phyloP scores from a whole-genome alignment of 345 rosid species.

The Arabidopsis thaliana region TAIR10.1 NC_003070.9:4937501-4938000 shows the following conservation, averaged over 20 bases:
- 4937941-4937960: conserved; percentile 2
- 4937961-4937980: too few relatives aligned
- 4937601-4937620: too few relatives aligned
- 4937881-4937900: conserved; percentile 40
- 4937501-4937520: too few relatives aligned
- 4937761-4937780: conserved; percentile 3
- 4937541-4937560: too few relatives aligned
- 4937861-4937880: conserved; percentile 33
- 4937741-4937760: not conserved
- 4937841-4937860: conserved; percentile 28
- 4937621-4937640: too few relatives aligned
- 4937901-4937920: conserved; percentile 37
- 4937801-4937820: conserved; percentile 32
- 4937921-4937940: conserved; percentile 40
- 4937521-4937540: too few relatives aligned
- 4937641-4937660: too few relatives aligned
- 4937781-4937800: conserved; percentile 16
- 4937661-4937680: not conserved
- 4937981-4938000: too few relatives aligned
- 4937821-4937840: conserved; percentile 32
- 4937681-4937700: not conserved
- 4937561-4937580: too few relatives aligned
- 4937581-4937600: too few relatives aligned
- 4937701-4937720: not conserved
- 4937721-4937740: conserved; percentile 20